Conservation (phyloP, 164 flowering plant genomes). For the Vitis rupestris region DNA sequence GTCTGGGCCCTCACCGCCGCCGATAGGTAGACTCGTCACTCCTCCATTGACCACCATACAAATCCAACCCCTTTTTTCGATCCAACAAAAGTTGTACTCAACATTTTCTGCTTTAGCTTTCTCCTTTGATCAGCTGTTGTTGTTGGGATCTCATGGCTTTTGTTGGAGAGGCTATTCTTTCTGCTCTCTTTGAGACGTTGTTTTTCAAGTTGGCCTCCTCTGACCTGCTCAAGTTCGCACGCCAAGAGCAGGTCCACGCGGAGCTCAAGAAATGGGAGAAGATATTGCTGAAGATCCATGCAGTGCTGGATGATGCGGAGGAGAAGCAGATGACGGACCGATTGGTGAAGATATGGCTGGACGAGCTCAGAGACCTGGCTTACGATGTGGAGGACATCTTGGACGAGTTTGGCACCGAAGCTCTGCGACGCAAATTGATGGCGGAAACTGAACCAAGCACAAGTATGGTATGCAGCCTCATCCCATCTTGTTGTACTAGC, state of each 20-base stretch:
- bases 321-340: neutral
- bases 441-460: neutral
- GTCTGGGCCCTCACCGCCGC: too few relatives aligned
- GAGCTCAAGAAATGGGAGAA: conserved; percentile 1
- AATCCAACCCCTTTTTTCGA: too few relatives aligned
- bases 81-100: too few relatives aligned
- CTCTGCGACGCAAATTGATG: neutral
- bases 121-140: too few relatives aligned
- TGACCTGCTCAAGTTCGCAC: too few relatives aligned
- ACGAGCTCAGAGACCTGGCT: conserved; percentile 8
- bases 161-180: too few relatives aligned
- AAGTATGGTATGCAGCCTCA: neutral
- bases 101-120: too few relatives aligned
- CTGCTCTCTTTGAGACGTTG: too few relatives aligned
- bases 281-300: neutral
- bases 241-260: neutral
- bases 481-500: neutral
- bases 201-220: too few relatives aligned
- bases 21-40: too few relatives aligned
- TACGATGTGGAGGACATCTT: conserved; percentile 11
- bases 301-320: conserved; percentile 15
- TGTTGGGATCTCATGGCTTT: too few relatives aligned
- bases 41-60: too few relatives aligned
- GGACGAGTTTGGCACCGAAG: neutral
- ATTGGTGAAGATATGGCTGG: conserved; percentile 4